Conservation (phyloP, 2,329 filamentous ascomycete genomes). For the Sarocladium brachiariae region DNA sequence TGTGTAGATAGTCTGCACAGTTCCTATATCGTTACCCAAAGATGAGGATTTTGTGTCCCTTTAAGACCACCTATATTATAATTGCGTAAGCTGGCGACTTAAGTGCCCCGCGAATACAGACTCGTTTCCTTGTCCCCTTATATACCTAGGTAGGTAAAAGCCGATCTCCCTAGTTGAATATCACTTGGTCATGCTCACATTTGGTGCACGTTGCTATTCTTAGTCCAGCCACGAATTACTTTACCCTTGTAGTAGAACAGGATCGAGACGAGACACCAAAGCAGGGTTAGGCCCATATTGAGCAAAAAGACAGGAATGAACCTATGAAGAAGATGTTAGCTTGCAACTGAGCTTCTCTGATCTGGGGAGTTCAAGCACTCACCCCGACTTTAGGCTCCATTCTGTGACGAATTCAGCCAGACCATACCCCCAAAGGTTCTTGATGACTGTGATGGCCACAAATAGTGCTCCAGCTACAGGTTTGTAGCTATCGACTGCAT, state of each 20-base stretch:
- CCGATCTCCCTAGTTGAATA: no score
- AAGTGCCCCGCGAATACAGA: no score
- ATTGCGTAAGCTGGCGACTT: no score
- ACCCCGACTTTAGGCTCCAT: not conserved
- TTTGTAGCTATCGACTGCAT: conserved; percentile 60
- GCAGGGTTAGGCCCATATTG: not conserved
- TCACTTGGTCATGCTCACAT: no score
- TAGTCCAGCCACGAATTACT: not conserved
- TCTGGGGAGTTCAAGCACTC: not conserved
- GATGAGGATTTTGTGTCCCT: no score
- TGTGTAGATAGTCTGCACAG: no score
- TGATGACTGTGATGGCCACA: not conserved
- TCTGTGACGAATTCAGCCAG: not conserved
- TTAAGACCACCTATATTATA: no score
- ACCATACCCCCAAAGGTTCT: not conserved
- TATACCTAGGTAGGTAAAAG: no score
- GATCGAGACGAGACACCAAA: not conserved
- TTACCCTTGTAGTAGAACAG: not conserved
- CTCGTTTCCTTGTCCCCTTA: no score
- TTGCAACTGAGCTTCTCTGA: not conserved
- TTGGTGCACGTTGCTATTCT: not conserved
- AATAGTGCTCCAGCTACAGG: conserved; percentile 43
- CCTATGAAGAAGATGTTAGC: not conserved
- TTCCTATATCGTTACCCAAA: no score
- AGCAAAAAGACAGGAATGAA: not conserved